Evolutionary conservation across 2,329 filamentous ascomycete species (phyloP), one percentile per base, ranked within the genome.

Genomic region (Onygenales sp.): DNA sequence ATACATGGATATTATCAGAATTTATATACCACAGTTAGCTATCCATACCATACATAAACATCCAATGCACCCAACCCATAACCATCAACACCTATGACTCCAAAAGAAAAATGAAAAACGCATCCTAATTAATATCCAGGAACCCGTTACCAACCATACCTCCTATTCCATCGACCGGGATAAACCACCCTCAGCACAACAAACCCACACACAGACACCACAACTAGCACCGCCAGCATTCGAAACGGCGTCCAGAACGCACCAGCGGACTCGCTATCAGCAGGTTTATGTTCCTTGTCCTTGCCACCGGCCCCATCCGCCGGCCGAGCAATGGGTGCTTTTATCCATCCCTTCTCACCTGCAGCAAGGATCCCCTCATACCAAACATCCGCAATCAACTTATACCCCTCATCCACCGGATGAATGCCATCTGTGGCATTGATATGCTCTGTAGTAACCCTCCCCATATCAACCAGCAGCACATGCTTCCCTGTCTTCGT

Each of bases 371-470:
- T 53, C n/a, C 45, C 37, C 14, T 42, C 36, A 39, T 42, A 39
- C 52, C 52, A 53, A 10, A 32, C 52, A 10, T 34, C 27, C 6
- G 52, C 44, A 6, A 53, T 53, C 34, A 43, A 27, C 13, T 13
- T 13, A 37, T 53, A 53, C 37, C 45, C 52, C 11, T 36, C 9
- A 31, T 53, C 52, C 2, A 13, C 33, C 5, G 52, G 52, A 53
- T 53, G 52, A 37, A 53, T 49, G 4, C 46, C 39, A 49, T 53
- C 52, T 27, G 33, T 44, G 8, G 37, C 17, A 17, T 52, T 33
- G 11, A 52, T 52, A 32, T 47, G 32, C 33, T 43, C 34, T 4
- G 13, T 21, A 8, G 33, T 53, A 14, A 53, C 52, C 27, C 32
- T 49, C 17, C 31, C 45, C 33, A 53, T 42, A 49, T 49, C 45